Evolutionary conservation across 2,329 filamentous ascomycete species (phyloP).

Genomic region (Ustulina deusta): DNA sequence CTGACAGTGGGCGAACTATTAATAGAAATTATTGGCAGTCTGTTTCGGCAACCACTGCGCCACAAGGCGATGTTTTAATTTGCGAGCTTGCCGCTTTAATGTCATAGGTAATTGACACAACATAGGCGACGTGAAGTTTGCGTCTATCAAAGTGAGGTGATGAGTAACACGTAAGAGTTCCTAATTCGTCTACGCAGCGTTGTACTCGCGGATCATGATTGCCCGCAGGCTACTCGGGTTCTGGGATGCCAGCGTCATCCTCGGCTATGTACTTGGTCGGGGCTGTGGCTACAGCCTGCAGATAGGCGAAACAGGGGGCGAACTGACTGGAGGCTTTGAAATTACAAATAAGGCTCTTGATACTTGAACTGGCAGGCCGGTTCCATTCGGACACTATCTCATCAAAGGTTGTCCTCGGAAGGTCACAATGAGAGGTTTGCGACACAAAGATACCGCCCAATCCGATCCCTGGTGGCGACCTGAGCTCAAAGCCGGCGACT

Average conservation of each 20-base stretch:
- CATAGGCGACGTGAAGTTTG: slow-evolving; percentile 16
- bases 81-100: slow-evolving; percentile 15
- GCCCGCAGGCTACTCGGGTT: neutral
- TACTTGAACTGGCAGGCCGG: neutral
- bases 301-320: slow-evolving; percentile 2
- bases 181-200: slow-evolving; percentile 5
- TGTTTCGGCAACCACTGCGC: slow-evolving; percentile 1
- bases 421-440: slow-evolving; percentile 5
- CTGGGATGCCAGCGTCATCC: neutral
- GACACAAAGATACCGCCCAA: neutral
- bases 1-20: slow-evolving; percentile 5
- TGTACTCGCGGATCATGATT: neutral
- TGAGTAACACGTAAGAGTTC: slow-evolving; percentile 17
- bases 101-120: slow-evolving; percentile 3
- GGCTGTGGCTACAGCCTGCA: slow-evolving; percentile 17
- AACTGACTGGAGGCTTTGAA: neutral
- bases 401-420: neutral
- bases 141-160: neutral
- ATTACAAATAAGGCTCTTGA: slow-evolving; percentile 12
- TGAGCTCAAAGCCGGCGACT: slow-evolving; percentile 30
- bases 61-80: neutral
- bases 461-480: slow-evolving; percentile 33
- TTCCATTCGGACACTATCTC: neutral
- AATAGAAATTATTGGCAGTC: slow-evolving; percentile 13
- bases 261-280: neutral